These are phyloP conservation scores for Selaginella moellendorffii DNA, from an alignment of 75 land plant genomes.

Conservation along the genomic window DNA sequence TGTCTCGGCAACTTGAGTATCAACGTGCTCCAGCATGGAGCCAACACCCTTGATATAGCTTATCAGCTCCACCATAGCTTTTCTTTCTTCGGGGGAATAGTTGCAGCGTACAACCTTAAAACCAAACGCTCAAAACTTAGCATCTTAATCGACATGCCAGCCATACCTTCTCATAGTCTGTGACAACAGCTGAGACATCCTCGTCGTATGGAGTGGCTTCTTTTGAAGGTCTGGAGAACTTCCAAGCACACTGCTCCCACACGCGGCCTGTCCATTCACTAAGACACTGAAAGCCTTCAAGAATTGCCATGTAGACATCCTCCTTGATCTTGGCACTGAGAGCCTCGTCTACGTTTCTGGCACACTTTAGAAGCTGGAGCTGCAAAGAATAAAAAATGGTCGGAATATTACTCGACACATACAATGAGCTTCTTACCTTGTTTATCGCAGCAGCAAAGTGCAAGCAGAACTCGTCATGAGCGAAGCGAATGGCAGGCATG, in stretches of 20 bases:
- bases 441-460: slow-evolving; percentile 82
- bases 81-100: slow-evolving; percentile 78
- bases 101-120: slow-evolving; percentile 89
- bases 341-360: slow-evolving; percentile 41
- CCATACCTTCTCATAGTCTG: slow-evolving; percentile 95
- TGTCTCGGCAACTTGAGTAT: slow-evolving; percentile 77
- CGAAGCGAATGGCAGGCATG: slow-evolving; percentile 59
- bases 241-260: slow-evolving; percentile 99
- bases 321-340: slow-evolving; percentile 68
- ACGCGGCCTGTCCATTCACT: slow-evolving; percentile 93
- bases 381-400: no score
- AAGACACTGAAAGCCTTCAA: slow-evolving; percentile 93
- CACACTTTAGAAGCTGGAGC: slow-evolving; percentile 52
- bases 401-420: no score
- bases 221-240: slow-evolving; percentile 92
- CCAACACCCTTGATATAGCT: slow-evolving; percentile 90
- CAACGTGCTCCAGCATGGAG: slow-evolving; percentile 80
- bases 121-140: not conserved
- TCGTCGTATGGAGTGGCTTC: slow-evolving; percentile 47
- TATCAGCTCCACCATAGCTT: slow-evolving; percentile 72
- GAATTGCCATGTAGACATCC: slow-evolving; percentile 73
- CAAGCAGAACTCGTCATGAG: slow-evolving; percentile 82
- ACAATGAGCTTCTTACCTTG: no score
- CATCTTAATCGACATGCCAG: not conserved
- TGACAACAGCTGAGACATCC: slow-evolving; percentile 32